Evolutionary conservation across 1,139 yeast genomes (phyloP), one percentile per base, ranked within the genome.

Genomic region (Kazachstania sp.): DNA sequence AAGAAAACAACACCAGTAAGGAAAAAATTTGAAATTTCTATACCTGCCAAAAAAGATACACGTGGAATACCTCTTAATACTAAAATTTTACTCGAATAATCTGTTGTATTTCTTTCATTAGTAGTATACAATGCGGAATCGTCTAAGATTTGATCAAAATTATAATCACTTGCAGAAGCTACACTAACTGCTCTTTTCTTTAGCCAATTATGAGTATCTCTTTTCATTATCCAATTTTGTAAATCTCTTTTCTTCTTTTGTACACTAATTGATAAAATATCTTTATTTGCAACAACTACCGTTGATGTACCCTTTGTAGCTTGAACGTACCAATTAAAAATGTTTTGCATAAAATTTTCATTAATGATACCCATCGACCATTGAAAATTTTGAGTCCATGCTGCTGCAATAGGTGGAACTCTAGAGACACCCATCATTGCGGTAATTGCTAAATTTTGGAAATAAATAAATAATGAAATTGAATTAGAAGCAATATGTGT

Each of bases 401-500:
- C 94, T 2, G 96, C 92, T 9, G 97, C 97, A 54, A 92, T 87
- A 5, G 98, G 98, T 8, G 98, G 98, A 26, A 87, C 86, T 52
- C 81, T 74, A 19, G 88, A 78, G 37, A 92, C 97, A 44, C 95
- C 97, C 92, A 90, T 84, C 96, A 92, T 88, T 28, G 95, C 79
- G 23, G 94, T 84, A 54, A 92, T 83, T 30, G 97, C 97, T 58
- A 92, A 75, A 48, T 87, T 80, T 71, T 92, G 99, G 77, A 92
- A 92, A 69, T 92, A 94, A 50, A 88, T 79, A 69, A 92, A 92
- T 54, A 92, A 73, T 1, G 97, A 86, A 69, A 92, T 85, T 23
- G 96, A 83, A 69, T 92, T 92, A 20, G 97, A 85, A 13, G 97
- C 96, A 65, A 92, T 90, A 65, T 92, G 98, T 3, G 97, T 94